These are phyloP conservation scores for Fusarium dlaminii DNA, from an alignment of 2,329 filamentous ascomycete species.

Conservation along the genomic window DNA sequence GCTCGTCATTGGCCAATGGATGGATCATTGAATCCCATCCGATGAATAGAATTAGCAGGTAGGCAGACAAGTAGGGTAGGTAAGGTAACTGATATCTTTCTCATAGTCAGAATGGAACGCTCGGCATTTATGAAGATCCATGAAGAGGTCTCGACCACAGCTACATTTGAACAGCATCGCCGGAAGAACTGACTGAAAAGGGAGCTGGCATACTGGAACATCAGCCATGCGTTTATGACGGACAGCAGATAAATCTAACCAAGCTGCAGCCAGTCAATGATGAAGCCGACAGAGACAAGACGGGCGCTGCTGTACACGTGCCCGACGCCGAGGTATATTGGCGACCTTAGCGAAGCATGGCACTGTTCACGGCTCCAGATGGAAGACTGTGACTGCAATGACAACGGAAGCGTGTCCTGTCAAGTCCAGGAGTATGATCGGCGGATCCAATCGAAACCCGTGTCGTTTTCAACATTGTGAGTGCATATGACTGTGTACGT, in stretches of 20 bases:
- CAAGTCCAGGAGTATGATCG: not conserved
- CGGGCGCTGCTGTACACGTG: not conserved
- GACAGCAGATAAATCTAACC: slow-evolving; percentile 1
- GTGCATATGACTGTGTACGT: not conserved
- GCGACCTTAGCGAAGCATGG: slow-evolving; percentile 6
- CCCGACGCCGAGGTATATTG: slow-evolving; percentile 2
- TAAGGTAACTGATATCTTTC: not conserved
- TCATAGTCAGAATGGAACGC: not conserved
- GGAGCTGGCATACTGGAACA: not conserved
- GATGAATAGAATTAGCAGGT: not conserved
- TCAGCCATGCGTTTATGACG: not conserved
- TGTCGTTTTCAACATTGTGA: not conserved
- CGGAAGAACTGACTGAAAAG: not conserved
- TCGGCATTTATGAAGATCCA: not conserved
- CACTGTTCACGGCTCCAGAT: not conserved
- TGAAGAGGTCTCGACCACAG: not conserved
- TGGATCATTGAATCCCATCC: not conserved
- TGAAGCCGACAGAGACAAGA: slow-evolving; percentile 4
- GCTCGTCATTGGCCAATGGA: not conserved
- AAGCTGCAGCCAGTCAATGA: slow-evolving; percentile 10
- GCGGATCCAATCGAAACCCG: not conserved
- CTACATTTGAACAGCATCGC: not conserved
- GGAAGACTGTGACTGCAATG: not conserved
- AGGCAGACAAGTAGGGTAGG: not conserved
- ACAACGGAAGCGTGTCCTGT: not conserved